Conservation (phyloP, 108 stramenopile genomes). For the Poteriospumella lacustris region DNA sequence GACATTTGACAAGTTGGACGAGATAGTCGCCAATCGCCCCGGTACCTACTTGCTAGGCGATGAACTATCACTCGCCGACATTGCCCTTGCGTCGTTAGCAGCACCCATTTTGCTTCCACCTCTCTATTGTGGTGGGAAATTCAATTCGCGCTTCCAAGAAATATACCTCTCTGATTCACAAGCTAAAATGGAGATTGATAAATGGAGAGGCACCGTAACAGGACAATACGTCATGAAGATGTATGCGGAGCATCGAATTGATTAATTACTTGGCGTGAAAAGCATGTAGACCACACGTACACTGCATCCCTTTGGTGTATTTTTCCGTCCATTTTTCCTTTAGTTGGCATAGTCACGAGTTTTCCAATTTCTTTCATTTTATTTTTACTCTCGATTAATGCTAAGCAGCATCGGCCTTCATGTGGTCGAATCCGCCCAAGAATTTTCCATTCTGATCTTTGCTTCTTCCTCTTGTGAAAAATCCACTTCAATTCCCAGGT, state of each 20-base stretch:
- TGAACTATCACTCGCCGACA: not conserved
- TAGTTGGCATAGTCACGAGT: no score
- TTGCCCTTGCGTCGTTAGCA: slow-evolving; percentile 1
- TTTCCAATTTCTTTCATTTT: no score
- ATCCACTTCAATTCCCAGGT: slow-evolving; percentile 38
- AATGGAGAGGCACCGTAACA: not conserved
- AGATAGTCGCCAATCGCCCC: not conserved
- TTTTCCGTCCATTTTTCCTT: no score
- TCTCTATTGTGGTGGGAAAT: not conserved
- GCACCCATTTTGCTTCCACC: not conserved
- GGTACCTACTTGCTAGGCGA: not conserved
- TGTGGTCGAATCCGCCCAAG: slow-evolving; percentile 39
- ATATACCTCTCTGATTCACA: not conserved
- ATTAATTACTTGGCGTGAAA: no score
- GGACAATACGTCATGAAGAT: not conserved
- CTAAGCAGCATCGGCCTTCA: no score
- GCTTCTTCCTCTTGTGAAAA: slow-evolving; percentile 51
- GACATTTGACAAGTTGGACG: not conserved
- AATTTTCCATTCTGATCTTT: slow-evolving; percentile 40
- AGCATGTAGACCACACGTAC: no score
- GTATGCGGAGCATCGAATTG: not conserved
- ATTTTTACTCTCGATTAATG: no score
- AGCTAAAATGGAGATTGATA: not conserved
- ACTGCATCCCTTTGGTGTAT: no score
- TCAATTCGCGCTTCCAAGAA: not conserved